These are phyloP conservation scores for Colletotrichum cereale DNA, from an alignment of 2,329 filamentous ascomycete genomes.

Conservation along the genomic window DNA sequence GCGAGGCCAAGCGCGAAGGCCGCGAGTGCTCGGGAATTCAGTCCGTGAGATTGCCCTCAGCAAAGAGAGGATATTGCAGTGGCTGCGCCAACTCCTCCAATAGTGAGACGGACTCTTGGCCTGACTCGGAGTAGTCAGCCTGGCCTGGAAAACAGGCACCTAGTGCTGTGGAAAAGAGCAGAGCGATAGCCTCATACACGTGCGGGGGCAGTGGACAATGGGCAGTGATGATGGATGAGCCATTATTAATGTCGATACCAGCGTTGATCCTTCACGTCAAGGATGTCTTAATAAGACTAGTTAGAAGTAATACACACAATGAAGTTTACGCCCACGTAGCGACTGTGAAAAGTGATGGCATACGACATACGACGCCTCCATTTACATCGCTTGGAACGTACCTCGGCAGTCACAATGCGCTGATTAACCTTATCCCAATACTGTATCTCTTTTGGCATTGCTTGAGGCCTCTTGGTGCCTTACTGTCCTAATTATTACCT, in stretches of 20 bases:
- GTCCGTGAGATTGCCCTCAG: background rate
- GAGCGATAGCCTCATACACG: background rate
- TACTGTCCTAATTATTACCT: background rate
- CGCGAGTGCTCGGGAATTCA: background rate
- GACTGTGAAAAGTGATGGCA: background rate
- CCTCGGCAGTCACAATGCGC: background rate
- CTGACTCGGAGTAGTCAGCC: background rate
- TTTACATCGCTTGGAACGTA: too few species aligned
- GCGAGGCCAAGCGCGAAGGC: background rate
- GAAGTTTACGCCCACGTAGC: background rate
- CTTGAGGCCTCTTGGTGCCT: background rate
- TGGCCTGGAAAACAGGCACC: too few species aligned
- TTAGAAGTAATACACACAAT: background rate
- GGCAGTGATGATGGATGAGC: background rate
- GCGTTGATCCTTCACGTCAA: background rate
- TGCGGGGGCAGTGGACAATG: background rate
- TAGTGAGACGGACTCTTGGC: background rate
- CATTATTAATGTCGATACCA: background rate
- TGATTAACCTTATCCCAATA: too few species aligned
- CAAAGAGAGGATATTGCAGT: background rate
- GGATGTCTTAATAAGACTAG: background rate
- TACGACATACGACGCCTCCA: background rate
- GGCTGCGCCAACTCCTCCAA: constrained; percentile 4
- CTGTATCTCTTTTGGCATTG: background rate
- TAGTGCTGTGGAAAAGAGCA: too few species aligned